phyloP scores from a whole-genome alignment of 257 asterid genomes.

The Striga asiatica region DNA sequence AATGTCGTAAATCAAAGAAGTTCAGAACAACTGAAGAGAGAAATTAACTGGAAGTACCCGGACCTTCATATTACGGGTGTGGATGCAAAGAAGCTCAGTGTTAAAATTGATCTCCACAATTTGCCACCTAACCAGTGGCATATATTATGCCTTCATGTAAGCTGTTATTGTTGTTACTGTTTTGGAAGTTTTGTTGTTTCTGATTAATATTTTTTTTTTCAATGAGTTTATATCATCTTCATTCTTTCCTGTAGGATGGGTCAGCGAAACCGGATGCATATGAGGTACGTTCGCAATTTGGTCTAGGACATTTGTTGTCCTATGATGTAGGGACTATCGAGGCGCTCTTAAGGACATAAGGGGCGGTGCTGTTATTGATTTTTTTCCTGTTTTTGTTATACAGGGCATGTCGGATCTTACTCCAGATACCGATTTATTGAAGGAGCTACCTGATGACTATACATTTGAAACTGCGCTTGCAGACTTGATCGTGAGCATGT shows the following conservation, averaged over 20 bases:
- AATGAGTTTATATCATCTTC: background rate
- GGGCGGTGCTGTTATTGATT: background rate
- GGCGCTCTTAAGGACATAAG: background rate
- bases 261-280: constrained; percentile 32
- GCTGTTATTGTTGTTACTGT: constrained; percentile 6
- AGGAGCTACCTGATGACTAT: constrained; percentile 59
- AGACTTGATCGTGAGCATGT: constrained; percentile 53
- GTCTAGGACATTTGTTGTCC: background rate
- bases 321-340: background rate
- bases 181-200: background rate
- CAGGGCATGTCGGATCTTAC: constrained; percentile 91
- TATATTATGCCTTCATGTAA: constrained; percentile 40
- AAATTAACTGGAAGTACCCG: constrained; percentile 35
- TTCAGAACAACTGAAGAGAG: constrained; percentile 5
- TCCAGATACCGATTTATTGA: constrained; percentile 54
- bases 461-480: constrained; percentile 69
- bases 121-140: constrained; percentile 25
- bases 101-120: constrained; percentile 19
- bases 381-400: constrained; percentile 5
- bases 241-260: constrained; percentile 47
- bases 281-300: constrained; percentile 34
- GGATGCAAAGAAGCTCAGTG: constrained; percentile 15
- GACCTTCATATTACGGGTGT: constrained; percentile 40
- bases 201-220: background rate
- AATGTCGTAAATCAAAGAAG: constrained; percentile 4